Conservation (phyloP, 176 grass and related monocot species). For the Lolium rigidum region DNA sequence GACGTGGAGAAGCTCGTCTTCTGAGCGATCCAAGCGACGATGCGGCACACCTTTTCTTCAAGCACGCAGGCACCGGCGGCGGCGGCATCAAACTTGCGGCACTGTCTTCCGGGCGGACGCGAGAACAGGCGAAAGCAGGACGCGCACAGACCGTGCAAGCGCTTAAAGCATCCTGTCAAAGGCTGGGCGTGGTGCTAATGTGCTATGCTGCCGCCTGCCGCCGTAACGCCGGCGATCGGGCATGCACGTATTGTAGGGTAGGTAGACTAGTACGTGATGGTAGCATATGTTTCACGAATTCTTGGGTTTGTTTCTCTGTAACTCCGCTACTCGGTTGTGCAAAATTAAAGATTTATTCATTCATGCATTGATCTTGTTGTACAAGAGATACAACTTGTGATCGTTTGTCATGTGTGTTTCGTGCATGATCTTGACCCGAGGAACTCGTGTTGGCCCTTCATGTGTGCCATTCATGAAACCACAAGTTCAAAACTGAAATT, state of each 20-base stretch:
- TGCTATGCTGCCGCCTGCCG: neutral
- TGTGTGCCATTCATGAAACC: too few relatives aligned
- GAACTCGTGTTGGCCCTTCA: too few relatives aligned
- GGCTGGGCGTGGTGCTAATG: neutral
- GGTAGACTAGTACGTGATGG: neutral
- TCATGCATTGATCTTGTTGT: too few relatives aligned
- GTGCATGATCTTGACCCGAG: too few relatives aligned
- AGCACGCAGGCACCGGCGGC: too few relatives aligned
- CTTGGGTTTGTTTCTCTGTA: too few relatives aligned
- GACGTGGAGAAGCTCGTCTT: conserved; percentile 31
- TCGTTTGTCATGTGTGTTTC: too few relatives aligned
- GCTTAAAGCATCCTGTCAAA: neutral
- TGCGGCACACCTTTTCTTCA: neutral
- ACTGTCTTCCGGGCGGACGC: neutral
- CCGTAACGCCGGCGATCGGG: neutral
- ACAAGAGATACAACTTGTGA: too few relatives aligned
- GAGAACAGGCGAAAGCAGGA: neutral
- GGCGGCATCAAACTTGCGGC: neutral
- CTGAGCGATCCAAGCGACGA: neutral
- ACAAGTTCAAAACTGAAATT: too few relatives aligned
- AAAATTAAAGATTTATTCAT: too few relatives aligned
- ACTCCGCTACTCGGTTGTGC: too few relatives aligned
- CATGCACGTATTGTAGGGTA: neutral
- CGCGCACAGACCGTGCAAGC: neutral
- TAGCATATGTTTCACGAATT: neutral